Conservation (phyloP, 805 yeast species). For the Kodamaea laetipori region DNA sequence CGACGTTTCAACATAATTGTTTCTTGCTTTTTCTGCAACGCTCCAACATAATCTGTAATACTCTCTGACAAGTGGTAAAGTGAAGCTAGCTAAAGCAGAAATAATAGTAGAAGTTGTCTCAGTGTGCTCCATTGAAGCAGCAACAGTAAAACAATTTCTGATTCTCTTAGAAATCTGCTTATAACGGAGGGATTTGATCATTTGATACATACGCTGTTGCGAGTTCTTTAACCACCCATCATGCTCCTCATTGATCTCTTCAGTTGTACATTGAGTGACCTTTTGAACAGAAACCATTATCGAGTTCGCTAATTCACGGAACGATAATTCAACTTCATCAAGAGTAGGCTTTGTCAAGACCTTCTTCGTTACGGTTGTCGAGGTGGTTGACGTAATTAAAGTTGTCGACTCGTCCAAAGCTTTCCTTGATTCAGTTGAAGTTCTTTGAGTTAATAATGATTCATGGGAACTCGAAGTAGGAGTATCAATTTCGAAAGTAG, state of each 20-base stretch:
- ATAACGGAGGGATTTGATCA: conserved; percentile 47
- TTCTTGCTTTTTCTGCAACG: conserved; percentile 47
- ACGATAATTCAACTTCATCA: conserved; percentile 42
- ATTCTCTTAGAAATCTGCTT: conserved; percentile 38
- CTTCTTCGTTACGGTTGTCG: not conserved
- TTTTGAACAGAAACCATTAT: conserved; percentile 72
- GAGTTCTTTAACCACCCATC: conserved; percentile 68
- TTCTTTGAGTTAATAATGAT: not conserved
- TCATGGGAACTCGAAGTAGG: not conserved
- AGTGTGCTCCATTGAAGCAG: conserved; percentile 42
- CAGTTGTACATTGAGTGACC: conserved; percentile 35
- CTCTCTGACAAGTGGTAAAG: conserved; percentile 63
- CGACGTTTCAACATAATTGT: conserved; percentile 54
- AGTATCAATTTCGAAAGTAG: conserved; percentile 7
- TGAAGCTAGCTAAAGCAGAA: conserved; percentile 53
- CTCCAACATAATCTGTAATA: conserved; percentile 53
- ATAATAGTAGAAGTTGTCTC: conserved; percentile 38
- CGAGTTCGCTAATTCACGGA: conserved; percentile 56
- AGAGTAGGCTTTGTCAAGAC: not conserved
- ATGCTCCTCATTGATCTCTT: conserved; percentile 40
- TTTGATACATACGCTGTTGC: conserved; percentile 46
- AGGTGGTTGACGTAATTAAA: no score
- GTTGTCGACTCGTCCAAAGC: no score
- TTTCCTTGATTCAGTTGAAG: not conserved
- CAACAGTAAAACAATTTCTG: conserved; percentile 31